A percentile compares a stretch with the other conserved stretches of the same genome.
Evolutionary conservation across 2,329 filamentous ascomycete genomes (phyloP).

Genomic region (Chaetomiaceae sp.): DNA sequence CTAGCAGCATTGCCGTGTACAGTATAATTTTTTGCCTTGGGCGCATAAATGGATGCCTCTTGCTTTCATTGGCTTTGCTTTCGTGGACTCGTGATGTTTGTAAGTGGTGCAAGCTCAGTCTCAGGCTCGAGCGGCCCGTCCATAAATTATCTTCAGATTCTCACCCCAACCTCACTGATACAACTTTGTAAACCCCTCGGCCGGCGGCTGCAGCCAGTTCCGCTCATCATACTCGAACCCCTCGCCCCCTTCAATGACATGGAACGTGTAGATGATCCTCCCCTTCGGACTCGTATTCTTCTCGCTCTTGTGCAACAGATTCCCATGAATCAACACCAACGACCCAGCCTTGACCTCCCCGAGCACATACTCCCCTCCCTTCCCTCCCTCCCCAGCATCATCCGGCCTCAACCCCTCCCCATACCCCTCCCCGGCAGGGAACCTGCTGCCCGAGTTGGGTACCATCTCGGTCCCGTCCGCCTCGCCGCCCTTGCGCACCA

Average conservation of each 20-base stretch:
- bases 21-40: too few relatives aligned
- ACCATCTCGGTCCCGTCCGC: conserved; percentile 63
- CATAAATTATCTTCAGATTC: too few relatives aligned
- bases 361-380: conserved; percentile 62
- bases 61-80: neutral
- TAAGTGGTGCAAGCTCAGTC: too few relatives aligned
- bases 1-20: too few relatives aligned
- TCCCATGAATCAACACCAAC: conserved; percentile 91
- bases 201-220: conserved; percentile 91
- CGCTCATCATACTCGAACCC: conserved; percentile 68
- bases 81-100: neutral
- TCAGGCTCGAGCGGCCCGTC: too few relatives aligned
- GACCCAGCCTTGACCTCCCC: conserved; percentile 88
- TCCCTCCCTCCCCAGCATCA: too few relatives aligned
- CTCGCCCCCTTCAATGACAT: conserved; percentile 78
- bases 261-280: conserved; percentile 94
- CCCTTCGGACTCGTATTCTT: conserved; percentile 82
- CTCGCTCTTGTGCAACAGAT: conserved; percentile 93
- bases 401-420: conserved; percentile 37
- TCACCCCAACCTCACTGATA: conserved; percentile 2
- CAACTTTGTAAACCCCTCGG: conserved; percentile 66
- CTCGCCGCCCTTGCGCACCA: conserved; percentile 60
- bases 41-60: too few relatives aligned
- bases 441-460: conserved; percentile 59
- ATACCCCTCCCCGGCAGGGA: conserved; percentile 52